A percentile compares a stretch with the other conserved stretches of the same genome.
phyloP scores from a whole-genome alignment of 179 eudicot genomes.

The Spinacia oleracea region DNA sequence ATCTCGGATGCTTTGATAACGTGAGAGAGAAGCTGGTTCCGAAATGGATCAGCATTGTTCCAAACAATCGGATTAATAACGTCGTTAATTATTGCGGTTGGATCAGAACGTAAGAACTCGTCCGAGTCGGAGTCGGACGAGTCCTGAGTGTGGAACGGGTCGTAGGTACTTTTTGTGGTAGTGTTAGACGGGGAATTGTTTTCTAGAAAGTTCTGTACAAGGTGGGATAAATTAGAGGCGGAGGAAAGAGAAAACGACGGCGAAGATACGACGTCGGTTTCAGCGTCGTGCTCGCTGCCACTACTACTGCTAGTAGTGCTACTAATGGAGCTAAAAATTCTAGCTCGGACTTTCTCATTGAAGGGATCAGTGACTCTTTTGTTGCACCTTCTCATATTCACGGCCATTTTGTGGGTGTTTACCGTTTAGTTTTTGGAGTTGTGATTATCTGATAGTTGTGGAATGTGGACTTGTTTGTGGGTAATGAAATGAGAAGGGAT shows the following conservation, averaged over 20 bases:
- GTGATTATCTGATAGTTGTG: not conserved
- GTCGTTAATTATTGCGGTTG: slow-evolving; percentile 21
- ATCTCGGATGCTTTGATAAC: slow-evolving; percentile 47
- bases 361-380: slow-evolving; percentile 55
- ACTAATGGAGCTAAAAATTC: slow-evolving; percentile 41
- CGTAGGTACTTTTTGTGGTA: not conserved
- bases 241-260: slow-evolving; percentile 25
- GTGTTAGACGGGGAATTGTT: slow-evolving; percentile 23
- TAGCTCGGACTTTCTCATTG: slow-evolving; percentile 49
- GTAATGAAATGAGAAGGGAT: not conserved
- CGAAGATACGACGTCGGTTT: slow-evolving; percentile 39
- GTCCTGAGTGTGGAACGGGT: not conserved
- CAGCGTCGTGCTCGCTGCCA: slow-evolving; percentile 69
- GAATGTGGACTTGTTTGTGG: too few species aligned
- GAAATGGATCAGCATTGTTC: slow-evolving; percentile 42
- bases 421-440: not conserved
- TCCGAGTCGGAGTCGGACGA: slow-evolving; percentile 42
- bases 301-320: slow-evolving; percentile 33
- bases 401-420: slow-evolving; percentile 40
- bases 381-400: slow-evolving; percentile 27
- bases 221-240: slow-evolving; percentile 46
- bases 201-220: slow-evolving; percentile 52
- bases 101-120: slow-evolving; percentile 25
- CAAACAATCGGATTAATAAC: slow-evolving; percentile 26
- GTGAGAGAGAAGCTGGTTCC: slow-evolving; percentile 37